These are phyloP conservation scores for Phytopythium sindhum DNA, from an alignment of 352 stramenopile genomes.

Conservation along the genomic window DNA sequence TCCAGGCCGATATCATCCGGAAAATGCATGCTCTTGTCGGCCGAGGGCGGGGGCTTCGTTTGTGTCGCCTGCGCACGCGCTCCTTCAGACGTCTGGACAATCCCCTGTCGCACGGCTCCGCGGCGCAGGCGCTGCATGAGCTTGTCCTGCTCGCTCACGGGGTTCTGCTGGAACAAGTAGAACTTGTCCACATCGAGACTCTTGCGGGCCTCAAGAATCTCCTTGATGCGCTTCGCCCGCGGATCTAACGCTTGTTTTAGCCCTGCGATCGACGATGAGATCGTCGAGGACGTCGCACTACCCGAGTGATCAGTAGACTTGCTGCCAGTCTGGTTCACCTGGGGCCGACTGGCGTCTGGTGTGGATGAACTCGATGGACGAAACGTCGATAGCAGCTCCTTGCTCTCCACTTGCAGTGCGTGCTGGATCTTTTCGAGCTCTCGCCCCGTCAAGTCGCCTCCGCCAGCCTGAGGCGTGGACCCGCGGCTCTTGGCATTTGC, in stretches of 20 bases:
- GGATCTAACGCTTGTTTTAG: constrained; percentile 72
- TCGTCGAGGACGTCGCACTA: constrained; percentile 22
- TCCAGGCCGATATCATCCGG: constrained; percentile 75
- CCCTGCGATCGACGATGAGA: constrained; percentile 64
- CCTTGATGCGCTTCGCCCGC: constrained; percentile 50
- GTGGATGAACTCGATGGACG: constrained; percentile 17
- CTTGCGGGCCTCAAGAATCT: constrained; percentile 56
- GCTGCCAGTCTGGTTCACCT: constrained; percentile 4
- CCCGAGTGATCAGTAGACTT: constrained; percentile 9
- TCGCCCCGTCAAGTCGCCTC: background rate
- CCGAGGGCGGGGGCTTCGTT: constrained; percentile 37
- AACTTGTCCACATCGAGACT: constrained; percentile 65
- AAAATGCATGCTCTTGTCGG: constrained; percentile 66
- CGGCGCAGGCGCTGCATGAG: constrained; percentile 49
- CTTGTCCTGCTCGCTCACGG: constrained; percentile 55
- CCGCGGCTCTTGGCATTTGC: constrained; percentile 17
- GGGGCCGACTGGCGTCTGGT: constrained; percentile 4
- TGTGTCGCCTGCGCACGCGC: constrained; percentile 43
- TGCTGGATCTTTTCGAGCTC: constrained; percentile 64
- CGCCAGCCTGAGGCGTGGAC: background rate
- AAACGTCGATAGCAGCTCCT: constrained; percentile 32
- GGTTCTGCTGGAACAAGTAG: constrained; percentile 54
- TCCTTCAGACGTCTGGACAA: constrained; percentile 59
- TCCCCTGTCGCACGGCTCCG: constrained; percentile 45
- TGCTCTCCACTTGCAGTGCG: constrained; percentile 59